These are phyloP conservation scores for Zangia roseola DNA, from an alignment of 768 basidiomycete genomes.

Conservation along the genomic window DNA sequence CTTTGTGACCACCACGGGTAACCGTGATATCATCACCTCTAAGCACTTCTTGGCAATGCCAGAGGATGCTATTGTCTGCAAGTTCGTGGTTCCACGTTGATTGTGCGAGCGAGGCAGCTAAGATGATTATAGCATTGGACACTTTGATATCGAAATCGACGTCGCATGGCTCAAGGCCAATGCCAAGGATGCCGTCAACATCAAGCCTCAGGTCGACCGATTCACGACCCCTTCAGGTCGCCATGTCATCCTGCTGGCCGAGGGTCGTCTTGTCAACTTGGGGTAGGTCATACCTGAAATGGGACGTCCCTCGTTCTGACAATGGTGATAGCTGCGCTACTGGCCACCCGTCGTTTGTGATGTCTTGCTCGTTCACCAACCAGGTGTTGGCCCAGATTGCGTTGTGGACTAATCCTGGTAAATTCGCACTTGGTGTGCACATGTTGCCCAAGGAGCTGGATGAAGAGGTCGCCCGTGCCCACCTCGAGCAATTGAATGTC, in stretches of 20 bases:
- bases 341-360: conserved; percentile 98
- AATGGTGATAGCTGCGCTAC: conserved; percentile 73
- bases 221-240: conserved; percentile 91
- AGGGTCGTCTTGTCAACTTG: conserved; percentile 98
- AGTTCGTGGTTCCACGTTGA: conserved; percentile 52
- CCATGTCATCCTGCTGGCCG: conserved; percentile 95
- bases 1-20: conserved; percentile 98
- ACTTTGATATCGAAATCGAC: conserved; percentile 90
- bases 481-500: conserved; percentile 88
- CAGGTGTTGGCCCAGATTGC: conserved; percentile 98
- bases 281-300: conserved; percentile 50
- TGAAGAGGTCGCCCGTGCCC: conserved; percentile 98
- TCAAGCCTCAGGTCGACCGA: conserved; percentile 99
- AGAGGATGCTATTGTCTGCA: conserved; percentile 98
- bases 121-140: conserved; percentile 60
- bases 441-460: conserved; percentile 98
- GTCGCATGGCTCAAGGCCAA: conserved; percentile 98
- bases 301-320: conserved; percentile 3
- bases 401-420: conserved; percentile 89
- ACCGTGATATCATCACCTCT: conserved; percentile 93
- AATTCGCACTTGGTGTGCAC: conserved; percentile 97
- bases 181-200: conserved; percentile 77
- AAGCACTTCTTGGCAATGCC: conserved; percentile 93
- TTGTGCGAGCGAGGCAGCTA: conserved; percentile 7
- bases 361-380: conserved; percentile 99